These are phyloP conservation scores for Pogostemon cablin DNA, from an alignment of 257 asterid species.

Conservation along the genomic window DNA sequence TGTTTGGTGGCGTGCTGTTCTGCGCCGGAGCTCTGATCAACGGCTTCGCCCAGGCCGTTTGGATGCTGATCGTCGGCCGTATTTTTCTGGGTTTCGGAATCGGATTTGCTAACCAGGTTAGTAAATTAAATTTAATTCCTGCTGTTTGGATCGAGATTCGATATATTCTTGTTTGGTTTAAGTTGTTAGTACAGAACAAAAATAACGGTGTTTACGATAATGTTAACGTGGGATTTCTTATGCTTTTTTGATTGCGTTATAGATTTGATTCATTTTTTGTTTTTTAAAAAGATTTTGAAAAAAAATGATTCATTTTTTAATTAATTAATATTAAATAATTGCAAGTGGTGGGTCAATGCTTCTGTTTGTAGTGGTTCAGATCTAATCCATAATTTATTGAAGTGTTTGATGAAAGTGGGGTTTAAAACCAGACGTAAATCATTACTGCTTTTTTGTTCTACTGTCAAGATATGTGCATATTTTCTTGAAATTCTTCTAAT, in stretches of 20 bases:
- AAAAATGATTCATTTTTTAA: background rate
- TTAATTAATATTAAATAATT: background rate
- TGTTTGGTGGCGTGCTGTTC: slow-evolving; percentile 67
- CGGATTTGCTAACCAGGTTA: slow-evolving; percentile 84
- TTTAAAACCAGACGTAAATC: too few species aligned
- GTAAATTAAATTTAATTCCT: too few species aligned
- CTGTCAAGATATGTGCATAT: too few species aligned
- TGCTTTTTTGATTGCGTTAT: background rate
- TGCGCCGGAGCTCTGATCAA: slow-evolving; percentile 75
- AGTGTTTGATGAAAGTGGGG: background rate
- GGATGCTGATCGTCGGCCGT: slow-evolving; percentile 86
- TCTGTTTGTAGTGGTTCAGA: slow-evolving; percentile 33
- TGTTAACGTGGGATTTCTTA: too few species aligned
- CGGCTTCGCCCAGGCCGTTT: slow-evolving; percentile 61
- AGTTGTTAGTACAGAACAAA: too few species aligned
- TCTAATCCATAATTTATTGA: slow-evolving; percentile 41
- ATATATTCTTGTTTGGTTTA: slow-evolving; percentile 8
- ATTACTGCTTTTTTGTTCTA: too few species aligned
- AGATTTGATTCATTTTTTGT: background rate
- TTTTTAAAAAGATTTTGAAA: too few species aligned
- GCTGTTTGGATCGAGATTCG: background rate
- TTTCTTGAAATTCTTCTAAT: too few species aligned
- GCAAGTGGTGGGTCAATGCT: slow-evolving; percentile 34
- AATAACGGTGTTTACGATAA: too few species aligned
- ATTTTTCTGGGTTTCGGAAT: slow-evolving; percentile 83